Percentiles rank a stretch among this genome's conserved stretches.
Conservation (phyloP, 2,329 filamentous ascomycete genomes). For the Exophiala dermatitidis region DNA sequence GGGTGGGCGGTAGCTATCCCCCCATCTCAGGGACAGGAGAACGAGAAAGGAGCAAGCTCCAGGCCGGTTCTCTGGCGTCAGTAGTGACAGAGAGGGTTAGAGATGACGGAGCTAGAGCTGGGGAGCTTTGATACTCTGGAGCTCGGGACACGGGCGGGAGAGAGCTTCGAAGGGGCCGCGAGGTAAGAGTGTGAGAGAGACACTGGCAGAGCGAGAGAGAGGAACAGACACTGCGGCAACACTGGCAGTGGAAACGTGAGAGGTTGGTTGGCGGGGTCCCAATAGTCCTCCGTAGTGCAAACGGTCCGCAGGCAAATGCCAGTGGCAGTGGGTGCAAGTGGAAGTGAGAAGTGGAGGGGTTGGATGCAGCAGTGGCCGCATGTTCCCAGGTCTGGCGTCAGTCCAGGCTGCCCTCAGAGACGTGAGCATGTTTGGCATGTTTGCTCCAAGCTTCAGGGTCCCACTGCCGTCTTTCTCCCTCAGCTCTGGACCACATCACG, state of each 20-base stretch:
- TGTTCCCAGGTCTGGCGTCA: too few species aligned
- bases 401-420: too few species aligned
- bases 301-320: too few species aligned
- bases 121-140: not conserved
- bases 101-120: not conserved
- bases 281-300: not conserved
- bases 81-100: not conserved
- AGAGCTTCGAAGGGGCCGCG: not conserved
- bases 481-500: too few species aligned
- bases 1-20: not conserved
- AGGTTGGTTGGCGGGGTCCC: constrained; percentile 1
- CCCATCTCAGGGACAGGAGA: not conserved
- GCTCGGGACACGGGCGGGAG: constrained; percentile 1
- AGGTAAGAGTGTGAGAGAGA: constrained; percentile 2
- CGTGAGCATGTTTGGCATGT: too few species aligned
- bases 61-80: not conserved
- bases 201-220: not conserved
- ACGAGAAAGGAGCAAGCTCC: not conserved
- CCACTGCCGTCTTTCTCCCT: too few species aligned
- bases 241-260: not conserved
- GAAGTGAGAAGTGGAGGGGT: too few species aligned
- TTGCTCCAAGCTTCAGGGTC: too few species aligned
- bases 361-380: too few species aligned
- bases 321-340: too few species aligned
- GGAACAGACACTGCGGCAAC: not conserved